Evolutionary conservation across 768 basidiomycete genomes (phyloP), one percentile per base, ranked within the genome.

Genomic region (Rhodotorula taiwanensis): DNA sequence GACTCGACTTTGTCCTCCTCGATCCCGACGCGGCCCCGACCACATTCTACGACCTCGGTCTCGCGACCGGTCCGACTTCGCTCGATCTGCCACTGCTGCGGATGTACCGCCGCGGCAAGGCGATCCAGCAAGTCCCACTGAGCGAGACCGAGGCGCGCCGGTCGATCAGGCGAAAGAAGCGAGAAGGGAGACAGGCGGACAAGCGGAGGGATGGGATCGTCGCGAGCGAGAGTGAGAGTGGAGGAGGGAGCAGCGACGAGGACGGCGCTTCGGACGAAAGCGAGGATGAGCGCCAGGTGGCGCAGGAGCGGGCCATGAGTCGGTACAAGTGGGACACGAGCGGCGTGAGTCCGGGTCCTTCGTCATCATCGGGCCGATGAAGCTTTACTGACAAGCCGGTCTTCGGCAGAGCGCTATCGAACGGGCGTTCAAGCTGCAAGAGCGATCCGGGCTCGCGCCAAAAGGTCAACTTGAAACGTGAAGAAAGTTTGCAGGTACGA

Each of bases 11-110:
- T 55, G 45, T 21, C 27, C 5, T 58, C 56, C 41, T 69, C 48
- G 45, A 52, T 21, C 60, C 62, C 43, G 47, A 48, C 36, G 13
- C 62, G 43, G 52, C 53, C 49, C 7, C 16, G 10, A 41, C 55
- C 10, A 64, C 67, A 7, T 69, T 64, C 59, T 69, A 64, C 56
- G 67, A 69, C 49, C 56, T 69, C 39, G 42, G 36, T 18, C 55
- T 69, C 28, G 58, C 67, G 16, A 55, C 56, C 8, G 44, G 55
- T 25, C 52, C 67, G 20, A 69, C 63, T 4, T 30, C 58, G 23
- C 28, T 30, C 39, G 67, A 64, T 44, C 31, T 69, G 20, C 67
- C 67, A 15, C 43, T 58, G 11, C 21, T 69, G 30, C 34, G 59
- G 21, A 48, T 69, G 44, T 69, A 64, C 53, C 9, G 31, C n/a